phyloP scores from a whole-genome alignment of 2,329 filamentous ascomycete genomes.

The Neopestalotiopsis rosae region DNA sequence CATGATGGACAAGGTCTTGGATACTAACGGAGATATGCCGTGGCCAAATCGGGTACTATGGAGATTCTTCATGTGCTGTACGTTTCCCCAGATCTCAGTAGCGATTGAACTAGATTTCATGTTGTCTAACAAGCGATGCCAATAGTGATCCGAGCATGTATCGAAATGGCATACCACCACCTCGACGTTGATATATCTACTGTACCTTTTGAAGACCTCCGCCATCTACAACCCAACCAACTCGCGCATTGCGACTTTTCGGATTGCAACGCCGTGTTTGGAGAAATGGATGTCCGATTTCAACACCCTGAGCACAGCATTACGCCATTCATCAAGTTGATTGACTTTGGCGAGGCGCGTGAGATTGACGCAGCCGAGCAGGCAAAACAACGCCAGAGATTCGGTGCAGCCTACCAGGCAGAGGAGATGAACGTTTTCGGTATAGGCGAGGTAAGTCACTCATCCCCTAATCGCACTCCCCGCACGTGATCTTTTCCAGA shows the following conservation, averaged over 20 bases:
- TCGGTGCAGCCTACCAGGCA: not conserved
- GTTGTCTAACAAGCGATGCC: too few species aligned
- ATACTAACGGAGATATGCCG: not conserved
- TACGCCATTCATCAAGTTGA: not conserved
- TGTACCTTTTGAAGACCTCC: not conserved
- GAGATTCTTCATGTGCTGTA: slow-evolving; percentile 9
- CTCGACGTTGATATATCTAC: not conserved
- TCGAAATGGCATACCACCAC: not conserved
- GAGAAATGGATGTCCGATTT: not conserved
- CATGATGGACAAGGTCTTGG: not conserved
- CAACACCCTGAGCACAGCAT: not conserved
- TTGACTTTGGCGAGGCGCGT: slow-evolving; percentile 7
- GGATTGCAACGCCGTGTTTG: not conserved
- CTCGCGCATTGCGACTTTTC: not conserved
- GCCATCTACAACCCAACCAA: not conserved
- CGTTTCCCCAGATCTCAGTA: not conserved
- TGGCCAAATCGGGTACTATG: not conserved
- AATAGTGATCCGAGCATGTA: not conserved
- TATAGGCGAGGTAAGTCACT: too few species aligned
- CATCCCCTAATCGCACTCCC: too few species aligned
- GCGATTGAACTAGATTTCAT: too few species aligned
- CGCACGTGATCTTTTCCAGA: too few species aligned
- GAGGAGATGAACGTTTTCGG: not conserved
- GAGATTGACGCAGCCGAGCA: not conserved
- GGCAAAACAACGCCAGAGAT: not conserved